phyloP scores from a whole-genome alignment of 75 land plant species.

The Pinus taeda region DNA sequence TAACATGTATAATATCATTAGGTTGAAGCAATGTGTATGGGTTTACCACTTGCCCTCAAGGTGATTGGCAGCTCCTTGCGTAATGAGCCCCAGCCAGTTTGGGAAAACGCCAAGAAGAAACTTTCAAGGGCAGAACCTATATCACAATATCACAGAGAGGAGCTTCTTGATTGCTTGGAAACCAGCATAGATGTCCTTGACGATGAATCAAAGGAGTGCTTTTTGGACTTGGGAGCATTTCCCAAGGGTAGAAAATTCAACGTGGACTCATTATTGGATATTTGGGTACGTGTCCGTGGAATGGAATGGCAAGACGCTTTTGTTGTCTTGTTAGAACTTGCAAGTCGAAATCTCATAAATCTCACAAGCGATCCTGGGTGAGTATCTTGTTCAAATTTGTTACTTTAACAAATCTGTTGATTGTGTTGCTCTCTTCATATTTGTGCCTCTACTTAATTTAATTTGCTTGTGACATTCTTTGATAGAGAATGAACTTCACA shows the following conservation, averaged over 20 bases:
- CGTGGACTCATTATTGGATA: neutral
- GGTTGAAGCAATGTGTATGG: neutral
- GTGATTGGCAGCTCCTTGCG: neutral
- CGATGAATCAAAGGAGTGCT: neutral
- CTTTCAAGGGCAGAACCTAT: neutral
- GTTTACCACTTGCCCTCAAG: slow-evolving; percentile 7
- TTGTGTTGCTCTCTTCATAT: no score
- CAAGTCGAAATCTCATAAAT: neutral
- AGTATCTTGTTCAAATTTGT: neutral
- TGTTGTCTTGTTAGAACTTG: neutral
- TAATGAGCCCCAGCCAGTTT: neutral
- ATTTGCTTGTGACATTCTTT: no score
- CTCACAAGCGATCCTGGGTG: neutral
- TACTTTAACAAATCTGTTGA: no score
- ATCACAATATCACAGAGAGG: neutral
- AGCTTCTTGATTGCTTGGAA: neutral
- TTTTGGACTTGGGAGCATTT: neutral
- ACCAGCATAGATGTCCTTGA: slow-evolving; percentile 4
- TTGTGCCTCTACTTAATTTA: no score
- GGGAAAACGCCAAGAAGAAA: neutral
- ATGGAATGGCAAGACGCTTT: neutral
- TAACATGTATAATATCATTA: neutral
- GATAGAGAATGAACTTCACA: no score
- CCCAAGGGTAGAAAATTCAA: neutral
- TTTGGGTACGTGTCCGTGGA: slow-evolving; percentile 1